Conservation (phyloP, 139 green algal species). For the Tetratostichococcus sp. region DNA sequence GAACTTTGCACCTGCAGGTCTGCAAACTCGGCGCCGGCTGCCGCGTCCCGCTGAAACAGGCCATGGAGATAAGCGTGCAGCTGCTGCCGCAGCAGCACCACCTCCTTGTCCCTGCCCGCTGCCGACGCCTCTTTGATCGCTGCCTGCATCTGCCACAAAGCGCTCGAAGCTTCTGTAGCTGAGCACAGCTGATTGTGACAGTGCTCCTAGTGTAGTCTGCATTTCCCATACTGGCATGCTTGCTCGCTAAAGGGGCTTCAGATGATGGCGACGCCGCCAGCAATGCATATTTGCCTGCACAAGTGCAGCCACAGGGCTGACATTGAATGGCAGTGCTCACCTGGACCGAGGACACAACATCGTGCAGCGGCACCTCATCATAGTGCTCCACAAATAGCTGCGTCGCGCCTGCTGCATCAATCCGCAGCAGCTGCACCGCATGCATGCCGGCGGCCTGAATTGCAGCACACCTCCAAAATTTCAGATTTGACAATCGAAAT, state of each 20-base stretch:
- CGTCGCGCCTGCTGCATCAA: constrained; percentile 54
- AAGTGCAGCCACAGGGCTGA: too few relatives aligned
- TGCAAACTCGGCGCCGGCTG: constrained; percentile 49
- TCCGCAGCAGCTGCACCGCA: constrained; percentile 46
- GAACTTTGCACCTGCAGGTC: constrained; percentile 49
- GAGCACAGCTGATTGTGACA: too few relatives aligned
- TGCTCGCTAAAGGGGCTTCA: too few relatives aligned
- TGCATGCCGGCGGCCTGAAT: neutral
- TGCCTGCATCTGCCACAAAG: constrained; percentile 4
- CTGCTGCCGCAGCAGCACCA: constrained; percentile 37
- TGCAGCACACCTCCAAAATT: too few relatives aligned
- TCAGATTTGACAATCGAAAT: too few relatives aligned
- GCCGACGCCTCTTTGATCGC: constrained; percentile 1
- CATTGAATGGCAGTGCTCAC: too few relatives aligned
- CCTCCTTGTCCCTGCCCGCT: neutral
- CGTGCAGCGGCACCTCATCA: constrained; percentile 41
- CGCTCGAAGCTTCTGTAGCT: too few relatives aligned
- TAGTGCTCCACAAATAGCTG: constrained; percentile 54
- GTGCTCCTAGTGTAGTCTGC: too few relatives aligned
- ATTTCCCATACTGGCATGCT: too few relatives aligned
- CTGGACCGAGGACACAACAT: constrained; percentile 51
- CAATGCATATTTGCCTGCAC: too few relatives aligned
- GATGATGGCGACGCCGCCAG: too few relatives aligned
- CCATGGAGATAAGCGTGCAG: constrained; percentile 72
- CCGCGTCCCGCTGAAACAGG: constrained; percentile 52